Base-by-base conservation (phyloP, 140 eudicot genomes). In the Cichorium intybus region DNA sequence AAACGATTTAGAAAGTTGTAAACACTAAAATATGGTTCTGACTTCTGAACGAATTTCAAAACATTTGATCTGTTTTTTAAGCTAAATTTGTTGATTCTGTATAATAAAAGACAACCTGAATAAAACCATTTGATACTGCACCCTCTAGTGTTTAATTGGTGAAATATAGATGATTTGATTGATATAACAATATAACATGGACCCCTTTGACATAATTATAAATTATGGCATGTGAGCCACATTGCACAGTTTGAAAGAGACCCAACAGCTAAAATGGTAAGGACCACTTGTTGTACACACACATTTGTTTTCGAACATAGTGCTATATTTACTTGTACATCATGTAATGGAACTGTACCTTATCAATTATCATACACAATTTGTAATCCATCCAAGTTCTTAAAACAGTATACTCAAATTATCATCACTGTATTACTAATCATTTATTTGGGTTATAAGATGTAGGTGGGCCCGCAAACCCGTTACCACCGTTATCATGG, bases 401-500 rank as follows among this genome's bases (percentile, higher is more conserved):
- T 8, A 14, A 22, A 37, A 37, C 35, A 2, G 23, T 22, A 22
- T 10, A n/a, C 50, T 7, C 27, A 34, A 60, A 43, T 7, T 2
- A 24, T 31, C 11, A 14, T 6, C 7, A 3, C 3, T 14, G 6
- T 56, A 6, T 60, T 50, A 64, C 67, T 50, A 47, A 50, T 14
- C 50, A 27, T 67, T 33, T 37, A 2, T 60, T 28, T 24, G 28
- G 33, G 37, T 62, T 28, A 23, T 26, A 43, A 60, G 66, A 62
- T 71, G 71, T 75, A 73, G 95, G 96, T 1, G 90, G 90, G 68
- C 95, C 87, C 0, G 84, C 77, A 1, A 89, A 83, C 69, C 62
- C 85, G 3, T 49, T 71, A 66, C 83, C 84, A 26, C 86, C 88
- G 2, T 69, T 93, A 35, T 83, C 99, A 47, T 93, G 99, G 99